Evolutionary conservation across 208 protist genomes (phyloP).

Genomic region (Endotrypanum monterogeii): DNA sequence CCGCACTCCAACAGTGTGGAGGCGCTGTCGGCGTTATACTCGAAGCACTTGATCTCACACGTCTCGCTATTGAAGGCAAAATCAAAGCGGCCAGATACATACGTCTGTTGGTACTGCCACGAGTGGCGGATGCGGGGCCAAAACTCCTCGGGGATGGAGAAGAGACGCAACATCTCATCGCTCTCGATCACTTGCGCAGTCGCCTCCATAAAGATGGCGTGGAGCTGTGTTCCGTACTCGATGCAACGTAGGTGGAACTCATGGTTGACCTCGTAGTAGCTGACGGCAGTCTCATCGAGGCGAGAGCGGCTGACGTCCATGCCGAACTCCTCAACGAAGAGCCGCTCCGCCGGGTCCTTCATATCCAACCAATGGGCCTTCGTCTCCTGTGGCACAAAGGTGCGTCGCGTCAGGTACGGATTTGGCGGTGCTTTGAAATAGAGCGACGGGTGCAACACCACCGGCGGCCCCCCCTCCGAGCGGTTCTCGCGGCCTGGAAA

Average conservation of each 20-base stretch:
- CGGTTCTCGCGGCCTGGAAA: slow-evolving; percentile 80
- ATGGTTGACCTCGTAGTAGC: slow-evolving; percentile 83
- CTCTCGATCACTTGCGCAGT: slow-evolving; percentile 75
- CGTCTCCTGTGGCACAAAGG: slow-evolving; percentile 46
- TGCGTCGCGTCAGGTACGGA: slow-evolving; percentile 59
- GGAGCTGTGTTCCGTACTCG: slow-evolving; percentile 68
- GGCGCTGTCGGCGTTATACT: slow-evolving; percentile 94
- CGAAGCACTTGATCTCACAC: slow-evolving; percentile 84
- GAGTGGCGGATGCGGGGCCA: slow-evolving; percentile 87
- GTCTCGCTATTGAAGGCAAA: slow-evolving; percentile 84
- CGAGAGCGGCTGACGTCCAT: slow-evolving; percentile 71
- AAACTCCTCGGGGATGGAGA: slow-evolving; percentile 80
- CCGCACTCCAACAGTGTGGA: slow-evolving; percentile 88
- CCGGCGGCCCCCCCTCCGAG: slow-evolving; percentile 29
- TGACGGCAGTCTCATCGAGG: slow-evolving; percentile 54
- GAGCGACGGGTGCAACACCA: slow-evolving; percentile 66
- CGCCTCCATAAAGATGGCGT: slow-evolving; percentile 87
- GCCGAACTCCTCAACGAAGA: slow-evolving; percentile 83
- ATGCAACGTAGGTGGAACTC: slow-evolving; percentile 74
- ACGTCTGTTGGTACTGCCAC: slow-evolving; percentile 71
- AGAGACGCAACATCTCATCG: slow-evolving; percentile 71
- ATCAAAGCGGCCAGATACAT: slow-evolving; percentile 89
- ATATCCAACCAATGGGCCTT: slow-evolving; percentile 79
- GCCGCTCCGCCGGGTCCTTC: slow-evolving; percentile 69
- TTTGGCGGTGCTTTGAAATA: slow-evolving; percentile 46